Percentiles rank a stretch among this genome's conserved stretches.
These are phyloP conservation scores for Halophytophthora batemanensis DNA, from an alignment of 352 stramenopile species.

Conservation along the genomic window DNA sequence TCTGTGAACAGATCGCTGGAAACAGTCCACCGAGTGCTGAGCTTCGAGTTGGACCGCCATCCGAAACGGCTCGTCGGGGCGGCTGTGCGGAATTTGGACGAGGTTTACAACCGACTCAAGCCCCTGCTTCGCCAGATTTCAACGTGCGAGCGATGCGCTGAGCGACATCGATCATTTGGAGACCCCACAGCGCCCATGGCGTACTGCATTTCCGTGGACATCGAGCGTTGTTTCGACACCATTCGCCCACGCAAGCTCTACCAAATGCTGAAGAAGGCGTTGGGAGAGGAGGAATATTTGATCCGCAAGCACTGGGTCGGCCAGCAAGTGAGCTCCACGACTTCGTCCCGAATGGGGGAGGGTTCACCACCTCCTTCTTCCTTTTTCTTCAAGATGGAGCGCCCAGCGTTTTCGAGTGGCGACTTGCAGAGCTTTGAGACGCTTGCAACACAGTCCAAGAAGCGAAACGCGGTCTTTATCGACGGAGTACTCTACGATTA, in stretches of 20 bases:
- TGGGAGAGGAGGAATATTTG: conserved; percentile 72
- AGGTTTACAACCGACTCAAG: conserved; percentile 56
- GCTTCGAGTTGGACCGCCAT: conserved; percentile 62
- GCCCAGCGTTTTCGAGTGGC: conserved; percentile 48
- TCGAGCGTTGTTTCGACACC: conserved; percentile 82
- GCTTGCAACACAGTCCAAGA: conserved; percentile 33
- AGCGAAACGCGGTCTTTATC: conserved; percentile 53
- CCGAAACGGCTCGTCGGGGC: conserved; percentile 45
- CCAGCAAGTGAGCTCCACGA: conserved; percentile 31
- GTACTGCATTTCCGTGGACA: conserved; percentile 69
- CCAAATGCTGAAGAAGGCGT: conserved; percentile 55
- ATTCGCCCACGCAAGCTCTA: conserved; percentile 67
- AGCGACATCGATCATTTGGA: conserved; percentile 6
- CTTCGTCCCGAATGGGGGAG: conserved; percentile 3
- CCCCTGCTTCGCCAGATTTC: conserved; percentile 36
- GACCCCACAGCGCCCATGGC: conserved; percentile 11
- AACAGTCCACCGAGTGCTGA: conserved; percentile 51
- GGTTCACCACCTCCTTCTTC: conserved; percentile 9
- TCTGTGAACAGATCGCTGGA: conserved; percentile 67
- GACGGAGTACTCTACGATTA: conserved; percentile 83
- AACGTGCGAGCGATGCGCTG: conserved; percentile 29
- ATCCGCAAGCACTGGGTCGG: conserved; percentile 76
- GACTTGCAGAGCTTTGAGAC: conserved; percentile 55
- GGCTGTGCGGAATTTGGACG: conserved; percentile 62
- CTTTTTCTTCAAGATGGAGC: conserved; percentile 62